These are phyloP conservation scores for Ascochyta viciae-villosae DNA, from an alignment of 2,329 filamentous ascomycete genomes.

Conservation along the genomic window DNA sequence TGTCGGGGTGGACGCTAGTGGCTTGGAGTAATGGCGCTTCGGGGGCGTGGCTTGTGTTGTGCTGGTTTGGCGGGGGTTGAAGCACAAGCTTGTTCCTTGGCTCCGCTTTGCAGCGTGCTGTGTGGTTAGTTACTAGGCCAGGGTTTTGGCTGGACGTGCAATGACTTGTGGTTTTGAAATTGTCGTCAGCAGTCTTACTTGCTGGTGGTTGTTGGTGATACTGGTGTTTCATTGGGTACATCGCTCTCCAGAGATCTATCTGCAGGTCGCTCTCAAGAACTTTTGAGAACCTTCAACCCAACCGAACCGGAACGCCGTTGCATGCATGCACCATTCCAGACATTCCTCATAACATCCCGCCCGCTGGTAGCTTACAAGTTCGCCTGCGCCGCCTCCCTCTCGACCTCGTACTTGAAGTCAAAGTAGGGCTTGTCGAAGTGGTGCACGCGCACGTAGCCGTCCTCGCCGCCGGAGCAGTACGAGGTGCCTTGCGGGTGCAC, in stretches of 20 bases:
- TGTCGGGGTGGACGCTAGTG: constrained; percentile 9
- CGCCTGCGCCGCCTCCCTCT: constrained; percentile 70
- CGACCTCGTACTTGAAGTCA: constrained; percentile 98
- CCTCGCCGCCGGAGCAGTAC: constrained; percentile 95
- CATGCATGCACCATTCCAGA: constrained; percentile 45
- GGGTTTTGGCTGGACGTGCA: too few relatives aligned
- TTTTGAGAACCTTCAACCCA: constrained; percentile 30
- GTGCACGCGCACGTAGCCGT: constrained; percentile 97
- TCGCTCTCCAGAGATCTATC: constrained; percentile 22
- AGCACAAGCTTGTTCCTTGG: too few relatives aligned
- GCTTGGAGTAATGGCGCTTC: constrained; percentile 1
- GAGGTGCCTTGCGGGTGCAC: constrained; percentile 89
- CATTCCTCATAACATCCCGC: constrained; percentile 27
- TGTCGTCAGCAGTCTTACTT: too few relatives aligned
- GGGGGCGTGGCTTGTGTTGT: too few relatives aligned
- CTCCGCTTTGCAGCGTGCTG: too few relatives aligned
- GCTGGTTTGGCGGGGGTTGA: too few relatives aligned
- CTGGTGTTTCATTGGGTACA: constrained; percentile 17
- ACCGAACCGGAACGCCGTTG: constrained; percentile 44
- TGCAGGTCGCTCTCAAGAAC: constrained; percentile 26
- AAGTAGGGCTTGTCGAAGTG: constrained; percentile 99
- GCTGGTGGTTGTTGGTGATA: background rate
- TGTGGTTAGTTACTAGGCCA: too few relatives aligned
- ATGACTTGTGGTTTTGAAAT: too few relatives aligned
- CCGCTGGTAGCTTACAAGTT: constrained; percentile 19